Conservation (phyloP, 139 green algal species). For the Picochlorum sp. region DNA sequence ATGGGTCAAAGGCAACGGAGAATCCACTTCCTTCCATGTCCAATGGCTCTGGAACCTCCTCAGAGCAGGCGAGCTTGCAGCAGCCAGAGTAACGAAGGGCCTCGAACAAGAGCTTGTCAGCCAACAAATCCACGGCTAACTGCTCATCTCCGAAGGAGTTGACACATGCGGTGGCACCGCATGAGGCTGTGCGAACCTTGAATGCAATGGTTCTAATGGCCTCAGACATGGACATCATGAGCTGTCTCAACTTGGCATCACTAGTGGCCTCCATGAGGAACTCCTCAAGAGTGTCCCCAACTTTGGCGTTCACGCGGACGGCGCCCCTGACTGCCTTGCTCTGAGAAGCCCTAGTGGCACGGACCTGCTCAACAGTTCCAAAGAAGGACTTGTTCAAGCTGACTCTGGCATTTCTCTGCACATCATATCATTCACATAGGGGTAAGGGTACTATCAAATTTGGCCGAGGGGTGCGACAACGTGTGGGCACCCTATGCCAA, state of each 20-base stretch:
- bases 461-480: no score
- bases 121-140: slow-evolving; percentile 86
- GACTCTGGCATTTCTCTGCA: not conserved
- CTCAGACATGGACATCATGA: slow-evolving; percentile 88
- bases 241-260: slow-evolving; percentile 79
- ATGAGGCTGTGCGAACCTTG: slow-evolving; percentile 91
- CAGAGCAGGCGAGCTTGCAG: slow-evolving; percentile 81
- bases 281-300: slow-evolving; percentile 85
- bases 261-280: slow-evolving; percentile 77
- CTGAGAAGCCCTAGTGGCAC: not conserved
- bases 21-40: slow-evolving; percentile 72
- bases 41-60: slow-evolving; percentile 88
- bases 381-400: not conserved
- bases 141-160: slow-evolving; percentile 95
- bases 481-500: no score
- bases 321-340: not conserved
- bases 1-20: slow-evolving; percentile 88
- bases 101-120: slow-evolving; percentile 93
- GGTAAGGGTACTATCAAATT: no score
- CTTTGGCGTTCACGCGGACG: slow-evolving; percentile 29
- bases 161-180: slow-evolving; percentile 73
- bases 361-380: not conserved
- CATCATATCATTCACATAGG: not conserved
- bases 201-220: slow-evolving; percentile 84
- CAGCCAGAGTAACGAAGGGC: slow-evolving; percentile 73